phyloP scores from a whole-genome alignment of 352 stramenopile species.

The Elongisporangium senticosum region DNA sequence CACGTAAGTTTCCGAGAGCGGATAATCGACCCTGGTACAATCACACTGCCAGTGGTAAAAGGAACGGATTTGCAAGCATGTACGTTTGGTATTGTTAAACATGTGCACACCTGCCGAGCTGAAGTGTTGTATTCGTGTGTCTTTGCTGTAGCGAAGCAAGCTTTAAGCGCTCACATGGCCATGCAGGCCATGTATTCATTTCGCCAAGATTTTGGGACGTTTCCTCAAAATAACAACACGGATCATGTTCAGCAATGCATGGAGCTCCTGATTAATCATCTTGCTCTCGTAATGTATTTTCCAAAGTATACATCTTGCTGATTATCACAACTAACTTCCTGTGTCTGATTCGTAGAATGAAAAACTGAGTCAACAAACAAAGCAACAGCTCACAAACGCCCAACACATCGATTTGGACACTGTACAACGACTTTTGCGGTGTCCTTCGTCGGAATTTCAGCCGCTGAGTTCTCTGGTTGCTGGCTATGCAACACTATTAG shows the following conservation, averaged over 20 bases:
- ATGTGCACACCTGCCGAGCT: not conserved
- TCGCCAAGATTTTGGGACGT: constrained; percentile 14
- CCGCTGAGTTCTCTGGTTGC: constrained; percentile 28
- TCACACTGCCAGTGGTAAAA: constrained; percentile 3
- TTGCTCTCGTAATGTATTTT: constrained; percentile 8
- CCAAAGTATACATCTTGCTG: not conserved
- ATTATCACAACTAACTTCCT: not conserved
- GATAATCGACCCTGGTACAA: constrained; percentile 10
- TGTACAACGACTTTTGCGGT: constrained; percentile 14
- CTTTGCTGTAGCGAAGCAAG: not conserved
- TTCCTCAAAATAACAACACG: constrained; percentile 17
- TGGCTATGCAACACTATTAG: constrained; percentile 22
- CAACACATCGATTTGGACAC: constrained; percentile 9
- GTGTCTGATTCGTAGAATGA: constrained; percentile 3
- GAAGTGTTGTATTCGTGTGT: not conserved
- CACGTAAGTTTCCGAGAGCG: constrained; percentile 20
- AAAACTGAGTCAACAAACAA: not conserved
- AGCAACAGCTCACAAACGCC: not conserved
- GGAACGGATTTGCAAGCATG: not conserved
- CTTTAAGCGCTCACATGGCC: constrained; percentile 9
- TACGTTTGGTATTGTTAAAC: not conserved
- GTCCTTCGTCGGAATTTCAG: constrained; percentile 23
- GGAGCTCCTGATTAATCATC: constrained; percentile 3
- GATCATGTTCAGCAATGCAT: constrained; percentile 15
- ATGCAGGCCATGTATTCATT: constrained; percentile 22